Percentiles rank a stretch among this genome's conserved stretches.
Evolutionary conservation across 2,329 filamentous ascomycete genomes (phyloP).

Genomic region (Cercospora zeina): DNA sequence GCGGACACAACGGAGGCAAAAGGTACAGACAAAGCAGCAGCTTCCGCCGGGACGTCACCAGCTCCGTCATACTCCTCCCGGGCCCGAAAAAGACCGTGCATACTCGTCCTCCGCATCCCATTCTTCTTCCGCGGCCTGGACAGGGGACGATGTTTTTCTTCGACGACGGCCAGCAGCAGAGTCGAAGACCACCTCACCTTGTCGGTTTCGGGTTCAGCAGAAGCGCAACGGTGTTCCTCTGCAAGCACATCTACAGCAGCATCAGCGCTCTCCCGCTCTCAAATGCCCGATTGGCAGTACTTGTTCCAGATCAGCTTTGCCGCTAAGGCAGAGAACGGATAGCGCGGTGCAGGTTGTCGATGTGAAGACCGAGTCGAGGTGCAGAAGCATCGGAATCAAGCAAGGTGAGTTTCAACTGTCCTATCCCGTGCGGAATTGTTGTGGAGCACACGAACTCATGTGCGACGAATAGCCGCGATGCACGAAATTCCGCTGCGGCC

Average conservation of each 20-base stretch:
- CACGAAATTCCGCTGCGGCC: constrained; percentile 7
- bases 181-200: not conserved
- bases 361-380: not conserved
- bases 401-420: not conserved
- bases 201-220: not conserved
- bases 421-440: too few species aligned
- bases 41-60: not conserved
- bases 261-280: not conserved
- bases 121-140: constrained; percentile 31
- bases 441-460: not conserved
- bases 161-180: not conserved
- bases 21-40: not conserved
- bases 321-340: not conserved
- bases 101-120: not conserved
- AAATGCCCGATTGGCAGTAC: not conserved
- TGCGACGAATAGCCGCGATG: not conserved
- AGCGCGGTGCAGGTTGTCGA: not conserved
- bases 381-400: not conserved
- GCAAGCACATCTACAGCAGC: not conserved
- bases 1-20: not conserved
- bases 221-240: not conserved
- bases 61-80: not conserved
- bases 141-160: constrained; percentile 31
- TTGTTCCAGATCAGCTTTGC: constrained; percentile 1
- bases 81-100: not conserved